phyloP scores from a whole-genome alignment of 75 land plant genomes.

The Picea sitchensis region DNA sequence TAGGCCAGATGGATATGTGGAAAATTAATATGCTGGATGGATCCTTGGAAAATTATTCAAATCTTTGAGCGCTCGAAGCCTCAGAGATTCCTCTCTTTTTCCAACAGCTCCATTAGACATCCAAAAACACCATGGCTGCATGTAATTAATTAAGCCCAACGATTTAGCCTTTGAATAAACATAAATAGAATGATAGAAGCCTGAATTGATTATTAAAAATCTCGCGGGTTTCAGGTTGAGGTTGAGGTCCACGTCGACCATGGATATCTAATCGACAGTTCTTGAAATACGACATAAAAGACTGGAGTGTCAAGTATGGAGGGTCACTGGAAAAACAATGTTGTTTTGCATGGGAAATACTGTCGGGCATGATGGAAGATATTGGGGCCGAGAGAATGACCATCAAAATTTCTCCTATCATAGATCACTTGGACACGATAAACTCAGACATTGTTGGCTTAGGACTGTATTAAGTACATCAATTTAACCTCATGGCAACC shows the following conservation, averaged over 20 bases:
- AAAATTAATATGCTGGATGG: constrained; percentile 51
- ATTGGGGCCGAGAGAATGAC: constrained; percentile 46
- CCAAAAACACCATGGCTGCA: constrained; percentile 65
- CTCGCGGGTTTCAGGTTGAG: constrained; percentile 58
- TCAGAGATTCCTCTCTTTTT: constrained; percentile 51
- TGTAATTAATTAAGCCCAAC: constrained; percentile 16
- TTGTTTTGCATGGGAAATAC: constrained; percentile 29
- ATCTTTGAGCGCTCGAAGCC: constrained; percentile 41
- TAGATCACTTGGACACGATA: constrained; percentile 61
- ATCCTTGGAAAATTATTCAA: constrained; percentile 17
- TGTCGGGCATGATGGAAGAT: constrained; percentile 37
- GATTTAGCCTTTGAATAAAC: too few species aligned
- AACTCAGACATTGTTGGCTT: constrained; percentile 54
- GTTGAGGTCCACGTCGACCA: constrained; percentile 87
- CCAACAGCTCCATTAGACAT: constrained; percentile 47
- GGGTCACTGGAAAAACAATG: constrained; percentile 64
- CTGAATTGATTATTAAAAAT: not conserved
- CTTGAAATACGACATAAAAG: constrained; percentile 83
- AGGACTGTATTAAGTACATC: constrained; percentile 44
- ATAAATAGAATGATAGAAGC: too few species aligned
- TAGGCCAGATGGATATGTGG: constrained; percentile 19
- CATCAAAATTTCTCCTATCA: constrained; percentile 70
- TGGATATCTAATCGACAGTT: constrained; percentile 92
- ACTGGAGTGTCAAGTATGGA: constrained; percentile 67
- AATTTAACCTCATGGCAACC: constrained; percentile 26